A percentile compares a stretch with the other conserved stretches of the same genome.
phyloP scores from a whole-genome alignment of 805 yeast genomes.

The Vanderwaltozyma polyspora region DNA sequence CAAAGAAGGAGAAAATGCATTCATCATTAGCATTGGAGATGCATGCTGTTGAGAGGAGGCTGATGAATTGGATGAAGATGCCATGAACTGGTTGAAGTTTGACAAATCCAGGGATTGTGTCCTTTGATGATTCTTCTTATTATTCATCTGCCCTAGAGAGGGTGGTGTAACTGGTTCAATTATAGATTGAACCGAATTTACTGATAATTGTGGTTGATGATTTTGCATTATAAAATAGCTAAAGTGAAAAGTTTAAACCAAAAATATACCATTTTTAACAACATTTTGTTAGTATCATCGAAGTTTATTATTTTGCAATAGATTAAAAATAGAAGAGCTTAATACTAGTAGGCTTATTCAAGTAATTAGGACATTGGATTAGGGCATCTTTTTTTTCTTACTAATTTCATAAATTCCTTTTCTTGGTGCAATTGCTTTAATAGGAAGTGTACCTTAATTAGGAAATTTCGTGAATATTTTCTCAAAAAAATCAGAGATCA shows the following conservation, averaged over 20 bases:
- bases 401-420: no score
- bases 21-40: conserved; percentile 1
- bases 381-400: no score
- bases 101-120: conserved; percentile 20
- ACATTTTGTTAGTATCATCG: no score
- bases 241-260: not conserved
- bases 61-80: conserved; percentile 3
- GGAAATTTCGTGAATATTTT: no score
- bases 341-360: no score
- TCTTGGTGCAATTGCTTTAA: no score
- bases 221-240: conserved; percentile 2
- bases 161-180: conserved; percentile 6
- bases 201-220: conserved; percentile 20
- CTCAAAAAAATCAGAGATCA: no score
- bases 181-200: conserved; percentile 5
- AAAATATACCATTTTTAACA: not conserved
- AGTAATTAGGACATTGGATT: no score
- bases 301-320: no score
- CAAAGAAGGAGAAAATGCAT: not conserved
- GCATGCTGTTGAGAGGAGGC: not conserved
- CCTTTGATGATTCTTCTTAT: conserved; percentile 13
- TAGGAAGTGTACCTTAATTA: not conserved
- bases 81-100: conserved; percentile 20
- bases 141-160: conserved; percentile 5
- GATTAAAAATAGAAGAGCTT: no score